Evolutionary conservation across 1,284 basidiomycete genomes (phyloP).

Genomic region (Chondrostereum purpureum): DNA sequence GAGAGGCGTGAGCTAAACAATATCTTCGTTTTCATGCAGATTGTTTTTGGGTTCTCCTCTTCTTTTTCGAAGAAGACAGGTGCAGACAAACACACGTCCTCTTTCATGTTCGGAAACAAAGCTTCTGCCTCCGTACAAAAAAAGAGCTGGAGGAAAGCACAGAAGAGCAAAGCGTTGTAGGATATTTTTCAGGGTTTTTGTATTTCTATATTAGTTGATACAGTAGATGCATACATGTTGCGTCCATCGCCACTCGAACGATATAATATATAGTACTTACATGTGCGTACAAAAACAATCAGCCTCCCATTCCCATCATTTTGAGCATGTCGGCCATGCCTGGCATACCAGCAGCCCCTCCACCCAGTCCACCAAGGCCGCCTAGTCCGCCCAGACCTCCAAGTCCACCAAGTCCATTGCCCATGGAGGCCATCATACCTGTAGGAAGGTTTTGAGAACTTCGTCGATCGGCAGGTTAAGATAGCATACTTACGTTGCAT

Average conservation of each 20-base stretch:
- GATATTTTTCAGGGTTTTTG: too few relatives aligned
- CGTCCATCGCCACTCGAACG: neutral
- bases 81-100: conserved; percentile 72
- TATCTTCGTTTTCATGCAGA: conserved; percentile 30
- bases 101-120: conserved; percentile 73
- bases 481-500: conserved; percentile 74
- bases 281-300: neutral
- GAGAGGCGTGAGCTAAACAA: conserved; percentile 8
- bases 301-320: conserved; percentile 76
- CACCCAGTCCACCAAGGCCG: conserved; percentile 46
- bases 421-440: conserved; percentile 87
- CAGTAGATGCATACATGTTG: neutral
- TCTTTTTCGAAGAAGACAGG: conserved; percentile 64
- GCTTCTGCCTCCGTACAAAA: conserved; percentile 65
- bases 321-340: conserved; percentile 74
- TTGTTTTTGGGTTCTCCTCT: conserved; percentile 54
- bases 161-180: neutral
- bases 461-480: conserved; percentile 5
- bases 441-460: conserved; percentile 9
- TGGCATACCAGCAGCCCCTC: conserved; percentile 46
- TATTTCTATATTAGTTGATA: neutral
- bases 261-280: neutral
- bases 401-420: conserved; percentile 45
- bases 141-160: conserved; percentile 28
- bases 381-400: conserved; percentile 54